Conservation (phyloP, 768 basidiomycete species). For the Pisolithus marmoratus region DNA sequence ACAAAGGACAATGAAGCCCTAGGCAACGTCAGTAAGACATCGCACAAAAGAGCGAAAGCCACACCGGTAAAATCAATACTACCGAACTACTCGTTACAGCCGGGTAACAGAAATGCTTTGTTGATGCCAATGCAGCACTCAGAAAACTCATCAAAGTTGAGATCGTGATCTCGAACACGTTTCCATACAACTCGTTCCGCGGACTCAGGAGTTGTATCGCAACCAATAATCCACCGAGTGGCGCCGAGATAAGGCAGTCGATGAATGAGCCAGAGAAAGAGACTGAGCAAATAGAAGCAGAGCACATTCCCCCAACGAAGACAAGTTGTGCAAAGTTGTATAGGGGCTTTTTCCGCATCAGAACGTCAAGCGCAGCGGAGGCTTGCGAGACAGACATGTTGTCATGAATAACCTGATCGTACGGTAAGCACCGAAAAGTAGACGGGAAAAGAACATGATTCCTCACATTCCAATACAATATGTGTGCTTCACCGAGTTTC, state of each 20-base stretch:
- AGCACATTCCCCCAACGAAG: conserved; percentile 73
- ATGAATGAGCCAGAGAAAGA: conserved; percentile 74
- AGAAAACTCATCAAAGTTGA: conserved; percentile 77
- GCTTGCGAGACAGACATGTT: conserved; percentile 70
- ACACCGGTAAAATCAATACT: conserved; percentile 73
- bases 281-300: conserved; percentile 66
- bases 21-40: conserved; percentile 3
- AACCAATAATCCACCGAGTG: conserved; percentile 71
- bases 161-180: conserved; percentile 80
- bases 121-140: conserved; percentile 65
- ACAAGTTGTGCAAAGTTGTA: conserved; percentile 59
- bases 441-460: not conserved
- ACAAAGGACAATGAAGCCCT: conserved; percentile 63
- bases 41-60: conserved; percentile 10
- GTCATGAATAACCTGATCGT: conserved; percentile 72
- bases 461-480: conserved; percentile 68
- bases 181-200: conserved; percentile 72
- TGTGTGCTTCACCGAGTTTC: conserved; percentile 66
- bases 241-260: conserved; percentile 67
- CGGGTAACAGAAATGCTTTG: conserved; percentile 72
- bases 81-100: conserved; percentile 73
- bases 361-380: conserved; percentile 55
- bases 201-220: conserved; percentile 65
- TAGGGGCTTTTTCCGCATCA: conserved; percentile 63
- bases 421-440: not conserved